Percentiles rank a stretch among this genome's conserved stretches.
phyloP scores from a whole-genome alignment of 352 stramenopile species.

The Aphanomyces euteiches region DNA sequence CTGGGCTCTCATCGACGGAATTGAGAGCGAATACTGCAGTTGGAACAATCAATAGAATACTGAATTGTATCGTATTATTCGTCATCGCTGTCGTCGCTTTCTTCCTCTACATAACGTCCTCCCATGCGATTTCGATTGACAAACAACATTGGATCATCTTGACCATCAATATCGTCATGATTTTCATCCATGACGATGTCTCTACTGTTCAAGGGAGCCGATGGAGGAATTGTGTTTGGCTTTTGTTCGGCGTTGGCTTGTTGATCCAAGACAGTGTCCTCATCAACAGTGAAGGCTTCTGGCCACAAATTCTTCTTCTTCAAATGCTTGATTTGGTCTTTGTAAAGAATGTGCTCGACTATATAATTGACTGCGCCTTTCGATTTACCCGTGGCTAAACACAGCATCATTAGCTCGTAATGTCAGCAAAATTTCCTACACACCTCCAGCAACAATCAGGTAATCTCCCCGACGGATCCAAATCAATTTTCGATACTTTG shows the following conservation, averaged over 20 bases:
- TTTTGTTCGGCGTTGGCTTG: too few species aligned
- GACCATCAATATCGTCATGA: not conserved
- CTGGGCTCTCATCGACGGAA: too few species aligned
- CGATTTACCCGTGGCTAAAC: constrained; percentile 75
- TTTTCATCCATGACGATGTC: not conserved
- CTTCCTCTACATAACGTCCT: constrained; percentile 24
- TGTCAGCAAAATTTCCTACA: constrained; percentile 38
- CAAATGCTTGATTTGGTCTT: constrained; percentile 98
- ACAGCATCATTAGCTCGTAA: constrained; percentile 7
- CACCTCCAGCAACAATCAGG: constrained; percentile 89
- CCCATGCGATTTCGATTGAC: constrained; percentile 29
- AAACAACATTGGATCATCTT: constrained; percentile 21
- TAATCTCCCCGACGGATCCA: constrained; percentile 98
- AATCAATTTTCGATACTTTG: constrained; percentile 98
- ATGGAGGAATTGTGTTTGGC: not conserved
- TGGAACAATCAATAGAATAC: not conserved
- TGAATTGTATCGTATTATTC: not conserved
- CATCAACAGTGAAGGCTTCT: constrained; percentile 17
- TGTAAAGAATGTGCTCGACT: constrained; percentile 97
- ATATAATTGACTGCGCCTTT: constrained; percentile 87
- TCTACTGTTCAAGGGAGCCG: not conserved
- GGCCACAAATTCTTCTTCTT: constrained; percentile 92
- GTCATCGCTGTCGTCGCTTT: constrained; percentile 18
- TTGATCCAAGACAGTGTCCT: not conserved
- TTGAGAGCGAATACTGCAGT: not conserved